Conservation (phyloP, 1,284 basidiomycete species). For the Ceratobasidium theobromae region DNA sequence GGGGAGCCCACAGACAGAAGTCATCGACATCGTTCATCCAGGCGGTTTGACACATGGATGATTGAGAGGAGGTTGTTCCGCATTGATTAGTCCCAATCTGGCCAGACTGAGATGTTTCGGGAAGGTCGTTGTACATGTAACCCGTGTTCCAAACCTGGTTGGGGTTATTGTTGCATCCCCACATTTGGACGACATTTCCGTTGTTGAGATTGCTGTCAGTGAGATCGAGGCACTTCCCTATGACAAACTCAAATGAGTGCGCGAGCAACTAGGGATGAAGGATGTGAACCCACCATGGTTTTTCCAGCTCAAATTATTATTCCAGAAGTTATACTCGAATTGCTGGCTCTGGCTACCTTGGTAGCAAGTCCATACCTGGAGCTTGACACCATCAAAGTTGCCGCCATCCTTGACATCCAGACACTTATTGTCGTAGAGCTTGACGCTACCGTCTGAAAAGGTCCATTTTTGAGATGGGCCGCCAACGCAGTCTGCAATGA, state of each 20-base stretch:
- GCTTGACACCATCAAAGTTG: conserved; percentile 13
- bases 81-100: conserved; percentile 68
- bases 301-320: conserved; percentile 40
- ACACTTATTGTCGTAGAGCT: conserved; percentile 25
- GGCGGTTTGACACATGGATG: conserved; percentile 65
- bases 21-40: conserved; percentile 65
- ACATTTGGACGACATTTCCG: conserved; percentile 14
- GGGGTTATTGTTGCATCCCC: conserved; percentile 40
- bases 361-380: conserved; percentile 51
- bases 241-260: too few relatives aligned
- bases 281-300: conserved; percentile 43
- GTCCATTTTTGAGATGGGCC: conserved; percentile 16
- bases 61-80: conserved; percentile 57
- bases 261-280: too few relatives aligned
- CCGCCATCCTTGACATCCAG: conserved; percentile 16
- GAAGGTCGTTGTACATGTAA: conserved; percentile 48
- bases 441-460: neutral
- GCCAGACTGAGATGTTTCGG: conserved; percentile 55
- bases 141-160: conserved; percentile 24
- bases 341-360: conserved; percentile 45
- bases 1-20: conserved; percentile 60
- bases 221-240: conserved; percentile 22
- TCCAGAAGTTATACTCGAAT: neutral
- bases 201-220: conserved; percentile 3
- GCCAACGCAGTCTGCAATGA: conserved; percentile 6